Evolutionary conservation across 2,329 filamentous ascomycete species (phyloP).

Genomic region (Cladophialophora yegresii): DNA sequence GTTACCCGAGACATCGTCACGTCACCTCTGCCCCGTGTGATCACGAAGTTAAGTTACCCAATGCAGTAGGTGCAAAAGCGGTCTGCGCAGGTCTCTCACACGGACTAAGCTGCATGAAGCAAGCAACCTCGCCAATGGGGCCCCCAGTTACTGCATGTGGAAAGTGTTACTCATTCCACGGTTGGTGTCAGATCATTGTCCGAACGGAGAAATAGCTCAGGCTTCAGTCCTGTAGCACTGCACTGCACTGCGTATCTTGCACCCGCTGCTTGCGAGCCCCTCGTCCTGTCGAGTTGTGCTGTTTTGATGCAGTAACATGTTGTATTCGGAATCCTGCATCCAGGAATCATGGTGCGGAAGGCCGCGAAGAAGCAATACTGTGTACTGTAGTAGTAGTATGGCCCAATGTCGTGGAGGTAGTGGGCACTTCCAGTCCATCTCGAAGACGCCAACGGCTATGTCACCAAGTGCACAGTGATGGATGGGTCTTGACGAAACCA

Average conservation of each 20-base stretch:
- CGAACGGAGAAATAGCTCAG: not conserved
- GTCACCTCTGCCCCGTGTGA: not conserved
- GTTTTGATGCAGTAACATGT: not conserved
- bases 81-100: not conserved
- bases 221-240: not conserved
- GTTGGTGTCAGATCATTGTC: not conserved
- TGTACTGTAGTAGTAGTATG: too few species aligned
- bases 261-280: not conserved
- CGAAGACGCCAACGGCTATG: too few species aligned
- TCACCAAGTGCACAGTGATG: too few species aligned
- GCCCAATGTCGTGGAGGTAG: too few species aligned
- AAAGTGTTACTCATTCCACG: not conserved
- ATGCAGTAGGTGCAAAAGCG: not conserved
- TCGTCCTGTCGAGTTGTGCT: too few species aligned
- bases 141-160: constrained; percentile 2
- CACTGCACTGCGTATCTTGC: too few species aligned
- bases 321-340: not conserved
- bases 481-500: too few species aligned
- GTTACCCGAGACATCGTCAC: not conserved
- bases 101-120: not conserved
- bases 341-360: too few species aligned
- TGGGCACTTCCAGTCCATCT: too few species aligned
- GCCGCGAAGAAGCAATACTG: too few species aligned
- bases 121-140: not conserved
- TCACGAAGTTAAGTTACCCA: not conserved